phyloP scores from a whole-genome alignment of 2,329 filamentous ascomycete species.

The Pseudogymnoascus pannorum region DNA sequence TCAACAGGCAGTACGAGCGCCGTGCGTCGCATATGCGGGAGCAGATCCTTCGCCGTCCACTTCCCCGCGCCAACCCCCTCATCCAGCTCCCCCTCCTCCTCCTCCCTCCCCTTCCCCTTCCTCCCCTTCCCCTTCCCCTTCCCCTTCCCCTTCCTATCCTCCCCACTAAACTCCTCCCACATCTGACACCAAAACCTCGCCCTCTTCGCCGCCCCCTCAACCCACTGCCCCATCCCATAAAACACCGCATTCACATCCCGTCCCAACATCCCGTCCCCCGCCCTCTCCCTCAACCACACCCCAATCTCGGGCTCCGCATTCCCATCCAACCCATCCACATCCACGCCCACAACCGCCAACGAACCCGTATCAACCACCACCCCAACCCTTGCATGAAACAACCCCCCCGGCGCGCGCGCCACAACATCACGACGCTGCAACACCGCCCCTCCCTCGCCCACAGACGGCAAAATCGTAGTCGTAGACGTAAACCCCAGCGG shows the following conservation, averaged over 20 bases:
- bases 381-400: constrained; percentile 52
- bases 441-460: constrained; percentile 22
- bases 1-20: constrained; percentile 30
- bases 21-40: constrained; percentile 48
- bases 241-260: constrained; percentile 53
- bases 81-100: constrained; percentile 2
- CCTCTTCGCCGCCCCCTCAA: constrained; percentile 50
- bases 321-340: constrained; percentile 48
- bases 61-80: constrained; percentile 17
- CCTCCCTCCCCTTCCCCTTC: constrained; percentile 18
- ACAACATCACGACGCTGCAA: constrained; percentile 51
- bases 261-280: constrained; percentile 38
- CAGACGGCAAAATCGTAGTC: constrained; percentile 38
- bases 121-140: constrained; percentile 27
- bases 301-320: constrained; percentile 52
- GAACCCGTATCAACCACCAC: constrained; percentile 51
- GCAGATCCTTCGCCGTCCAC: constrained; percentile 40
- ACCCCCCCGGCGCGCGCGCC: constrained; percentile 36
- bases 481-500: constrained; percentile 55
- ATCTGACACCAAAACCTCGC: constrained; percentile 33
- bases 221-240: constrained; percentile 65
- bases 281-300: constrained; percentile 35
- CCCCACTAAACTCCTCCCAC: constrained; percentile 14
- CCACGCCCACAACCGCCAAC: constrained; percentile 44
- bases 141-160: constrained; percentile 18